Conservation (phyloP, 192 early-diverging fungal species). For the Coemansia sp. region DNA sequence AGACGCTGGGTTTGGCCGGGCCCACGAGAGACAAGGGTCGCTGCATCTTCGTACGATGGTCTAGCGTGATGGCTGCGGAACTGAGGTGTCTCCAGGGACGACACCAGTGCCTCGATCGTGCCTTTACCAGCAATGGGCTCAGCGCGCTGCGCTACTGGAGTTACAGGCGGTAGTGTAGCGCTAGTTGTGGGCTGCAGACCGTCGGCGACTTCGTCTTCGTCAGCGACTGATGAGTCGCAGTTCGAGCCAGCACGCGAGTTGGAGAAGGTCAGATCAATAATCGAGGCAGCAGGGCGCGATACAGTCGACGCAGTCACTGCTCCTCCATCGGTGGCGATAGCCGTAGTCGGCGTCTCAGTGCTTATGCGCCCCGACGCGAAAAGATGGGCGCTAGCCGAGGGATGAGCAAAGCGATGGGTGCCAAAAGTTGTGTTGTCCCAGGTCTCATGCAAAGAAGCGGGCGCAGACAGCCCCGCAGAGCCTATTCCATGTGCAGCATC, state of each 20-base stretch:
- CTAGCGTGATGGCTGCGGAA: conserved; percentile 11
- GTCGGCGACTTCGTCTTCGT: not conserved
- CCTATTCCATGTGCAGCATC: conserved; percentile 14
- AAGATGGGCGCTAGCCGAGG: conserved; percentile 22
- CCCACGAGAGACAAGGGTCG: conserved; percentile 26
- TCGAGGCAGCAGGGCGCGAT: conserved; percentile 10
- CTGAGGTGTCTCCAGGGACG: conserved; percentile 40
- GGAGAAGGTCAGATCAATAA: conserved; percentile 34
- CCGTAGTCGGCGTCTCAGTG: conserved; percentile 21
- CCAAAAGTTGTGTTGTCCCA: conserved; percentile 17
- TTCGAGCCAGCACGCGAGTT: conserved; percentile 29
- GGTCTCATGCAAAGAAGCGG: conserved; percentile 7
- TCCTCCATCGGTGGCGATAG: not conserved
- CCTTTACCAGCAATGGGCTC: conserved; percentile 4
- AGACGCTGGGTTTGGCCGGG: not conserved
- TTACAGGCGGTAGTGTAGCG: conserved; percentile 10
- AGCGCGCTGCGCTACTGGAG: conserved; percentile 26
- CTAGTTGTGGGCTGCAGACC: conserved; percentile 4
- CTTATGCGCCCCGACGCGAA: conserved; percentile 44
- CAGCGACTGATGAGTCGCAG: conserved; percentile 14
- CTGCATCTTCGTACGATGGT: conserved; percentile 13
- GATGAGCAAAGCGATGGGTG: conserved; percentile 14
- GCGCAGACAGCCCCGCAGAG: conserved; percentile 15
- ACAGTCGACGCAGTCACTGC: not conserved
- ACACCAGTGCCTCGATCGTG: conserved; percentile 27